Evolutionary conservation across 257 asterid species (phyloP), one percentile per base, ranked within the genome.

Genomic region (Nicotiana tomentosiformis): DNA sequence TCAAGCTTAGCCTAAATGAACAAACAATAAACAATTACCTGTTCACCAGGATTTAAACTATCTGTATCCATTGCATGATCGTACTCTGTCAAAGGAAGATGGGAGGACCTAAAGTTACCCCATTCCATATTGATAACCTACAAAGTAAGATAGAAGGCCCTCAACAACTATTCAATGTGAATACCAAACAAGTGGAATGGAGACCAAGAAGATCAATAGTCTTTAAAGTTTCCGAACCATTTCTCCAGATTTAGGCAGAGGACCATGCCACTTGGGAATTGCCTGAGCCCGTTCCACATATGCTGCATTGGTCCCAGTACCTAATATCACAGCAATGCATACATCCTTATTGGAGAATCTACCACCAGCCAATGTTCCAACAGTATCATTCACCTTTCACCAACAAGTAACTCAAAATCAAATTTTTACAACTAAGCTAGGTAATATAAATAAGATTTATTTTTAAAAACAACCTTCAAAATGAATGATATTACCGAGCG

Each of bases 51-150:
- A 88, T 95, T 95, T 83, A 93, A 84, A 84, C 98, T 91, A 81
- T 93, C 93, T 10, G 81, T 88, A 85, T 95, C 98, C 88, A 95
- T 83, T 30, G 83, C 87, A 33, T 88, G 83, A 90, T 95, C 98
- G 53, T 88, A 95, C 70, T 95, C 96, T 9, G 97, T 92, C 81
- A 92, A 81, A 26, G 98, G 98, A 89, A 95, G 98, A 83, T 95
- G 98, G 2, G 98, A 91, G n/a, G 96, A 90, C 89, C 89, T 91
- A 89, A 95, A 95, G 90, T 93, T 95, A 81, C 98, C 98, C 98
- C 98, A 95, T 84, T 95, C 98, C 97, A 93, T 95, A 81, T 95
- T 95, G 87, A 95, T 93, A 82, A 95, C 98, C 98, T 95, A 84
- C 72, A 84, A 18, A 67, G 29, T 33, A 65, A 46, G 17, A 56